Conservation (phyloP, 2,329 filamentous ascomycete genomes). For the Diplodia mutila region DNA sequence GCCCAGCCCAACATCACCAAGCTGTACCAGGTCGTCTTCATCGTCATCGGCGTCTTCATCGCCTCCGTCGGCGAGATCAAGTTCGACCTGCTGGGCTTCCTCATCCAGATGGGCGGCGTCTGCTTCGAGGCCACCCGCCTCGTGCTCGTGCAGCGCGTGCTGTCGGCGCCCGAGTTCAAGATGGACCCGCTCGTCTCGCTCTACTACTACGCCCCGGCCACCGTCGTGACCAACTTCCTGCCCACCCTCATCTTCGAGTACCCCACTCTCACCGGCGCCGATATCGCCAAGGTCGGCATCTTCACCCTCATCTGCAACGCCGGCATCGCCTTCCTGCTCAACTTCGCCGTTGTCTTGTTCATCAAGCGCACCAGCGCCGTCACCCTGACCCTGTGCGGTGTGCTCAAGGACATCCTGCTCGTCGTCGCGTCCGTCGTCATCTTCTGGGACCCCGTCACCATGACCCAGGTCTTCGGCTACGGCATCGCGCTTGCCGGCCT, state of each 20-base stretch:
- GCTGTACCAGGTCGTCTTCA: conserved; percentile 89
- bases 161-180: conserved; percentile 84
- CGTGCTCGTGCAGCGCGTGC: conserved; percentile 80
- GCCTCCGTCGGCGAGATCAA: conserved; percentile 95
- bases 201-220: conserved; percentile 88
- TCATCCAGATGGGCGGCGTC: conserved; percentile 78
- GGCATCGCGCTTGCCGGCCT: conserved; percentile 77
- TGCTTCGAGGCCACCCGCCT: conserved; percentile 81
- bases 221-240: conserved; percentile 75
- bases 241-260: conserved; percentile 72
- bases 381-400: conserved; percentile 83
- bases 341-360: conserved; percentile 84
- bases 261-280: conserved; percentile 67
- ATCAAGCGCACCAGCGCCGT: conserved; percentile 88
- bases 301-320: conserved; percentile 76
- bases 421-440: conserved; percentile 79
- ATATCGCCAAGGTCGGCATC: conserved; percentile 74
- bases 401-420: conserved; percentile 85
- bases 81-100: conserved; percentile 79
- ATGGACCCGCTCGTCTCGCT: conserved; percentile 89
- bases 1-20: conserved; percentile 82
- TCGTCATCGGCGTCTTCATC: conserved; percentile 92
- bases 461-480: conserved; percentile 82
- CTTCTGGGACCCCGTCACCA: conserved; percentile 75
- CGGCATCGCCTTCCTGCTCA: conserved; percentile 76